Conservation (phyloP, 371 early-diverging fungal genomes). For the Basidiobolus meristosporus region DNA sequence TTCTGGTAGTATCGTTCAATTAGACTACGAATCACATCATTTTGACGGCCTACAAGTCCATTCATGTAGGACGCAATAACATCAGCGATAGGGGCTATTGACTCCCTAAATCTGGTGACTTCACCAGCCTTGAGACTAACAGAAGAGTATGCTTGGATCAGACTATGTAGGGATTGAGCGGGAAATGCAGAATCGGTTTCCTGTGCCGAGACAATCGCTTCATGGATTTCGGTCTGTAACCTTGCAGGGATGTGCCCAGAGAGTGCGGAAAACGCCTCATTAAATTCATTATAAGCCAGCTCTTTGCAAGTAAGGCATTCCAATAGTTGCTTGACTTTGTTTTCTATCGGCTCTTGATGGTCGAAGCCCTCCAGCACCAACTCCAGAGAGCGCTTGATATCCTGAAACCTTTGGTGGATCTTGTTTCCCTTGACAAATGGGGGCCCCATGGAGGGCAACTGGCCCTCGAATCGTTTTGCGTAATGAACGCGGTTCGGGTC, state of each 20-base stretch:
- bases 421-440: constrained; percentile 59
- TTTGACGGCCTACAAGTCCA: constrained; percentile 60
- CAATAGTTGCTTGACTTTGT: constrained; percentile 56
- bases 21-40: constrained; percentile 43
- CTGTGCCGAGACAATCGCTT: too few relatives aligned
- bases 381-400: constrained; percentile 35
- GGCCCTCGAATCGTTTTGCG: constrained; percentile 74
- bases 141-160: too few relatives aligned
- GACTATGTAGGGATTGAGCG: too few relatives aligned
- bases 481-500: constrained; percentile 84
- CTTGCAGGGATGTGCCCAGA: too few relatives aligned
- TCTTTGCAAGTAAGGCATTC: too few relatives aligned
- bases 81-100: constrained; percentile 42
- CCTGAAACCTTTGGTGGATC: constrained; percentile 63
- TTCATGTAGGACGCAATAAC: constrained; percentile 47
- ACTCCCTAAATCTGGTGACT: too few relatives aligned
- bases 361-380: constrained; percentile 80
- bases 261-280: too few relatives aligned
- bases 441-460: constrained; percentile 56
- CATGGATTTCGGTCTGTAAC: too few relatives aligned
- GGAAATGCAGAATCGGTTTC: too few relatives aligned
- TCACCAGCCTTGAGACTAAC: too few relatives aligned
- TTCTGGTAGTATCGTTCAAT: constrained; percentile 70
- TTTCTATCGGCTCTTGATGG: constrained; percentile 38
- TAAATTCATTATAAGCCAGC: too few relatives aligned